These are phyloP conservation scores for Porphyrellus cyaneotinctus DNA, from an alignment of 768 basidiomycete genomes.

Conservation along the genomic window DNA sequence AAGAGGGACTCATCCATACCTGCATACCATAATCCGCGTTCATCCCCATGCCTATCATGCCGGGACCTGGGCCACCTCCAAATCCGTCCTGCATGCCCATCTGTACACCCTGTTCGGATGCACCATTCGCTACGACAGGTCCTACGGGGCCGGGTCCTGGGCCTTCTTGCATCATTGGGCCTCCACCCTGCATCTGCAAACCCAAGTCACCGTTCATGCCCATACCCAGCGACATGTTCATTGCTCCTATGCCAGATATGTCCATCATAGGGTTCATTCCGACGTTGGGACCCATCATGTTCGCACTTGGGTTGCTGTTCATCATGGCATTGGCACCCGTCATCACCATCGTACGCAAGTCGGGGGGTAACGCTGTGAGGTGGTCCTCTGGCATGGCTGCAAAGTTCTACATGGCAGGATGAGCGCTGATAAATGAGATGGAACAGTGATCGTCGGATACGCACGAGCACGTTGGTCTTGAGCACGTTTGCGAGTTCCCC, in stretches of 20 bases:
- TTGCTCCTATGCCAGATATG: slow-evolving; percentile 61
- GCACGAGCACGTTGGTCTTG: slow-evolving; percentile 77
- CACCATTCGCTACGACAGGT: slow-evolving; percentile 35
- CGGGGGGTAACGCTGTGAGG: slow-evolving; percentile 69
- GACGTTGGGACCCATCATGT: slow-evolving; percentile 49
- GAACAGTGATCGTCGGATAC: slow-evolving; percentile 26
- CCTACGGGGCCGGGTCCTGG: slow-evolving; percentile 31
- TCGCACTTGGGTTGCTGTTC: slow-evolving; percentile 52
- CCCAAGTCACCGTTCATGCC: slow-evolving; percentile 67
- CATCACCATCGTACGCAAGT: slow-evolving; percentile 85
- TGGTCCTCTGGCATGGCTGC: slow-evolving; percentile 81
- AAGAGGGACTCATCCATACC: slow-evolving; percentile 44
- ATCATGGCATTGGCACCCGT: slow-evolving; percentile 76
- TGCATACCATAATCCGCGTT: slow-evolving; percentile 69
- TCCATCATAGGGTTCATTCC: slow-evolving; percentile 76
- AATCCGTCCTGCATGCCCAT: slow-evolving; percentile 42
- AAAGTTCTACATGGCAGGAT: slow-evolving; percentile 53
- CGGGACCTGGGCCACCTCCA: slow-evolving; percentile 41
- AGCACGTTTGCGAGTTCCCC: slow-evolving; percentile 76
- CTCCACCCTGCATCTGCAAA: slow-evolving; percentile 45
- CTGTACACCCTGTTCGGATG: slow-evolving; percentile 38
- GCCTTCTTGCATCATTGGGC: slow-evolving; percentile 54
- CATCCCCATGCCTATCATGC: slow-evolving; percentile 72
- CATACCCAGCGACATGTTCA: slow-evolving; percentile 52
- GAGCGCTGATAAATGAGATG: background rate